Base-by-base conservation (phyloP, 2,329 filamentous ascomycete species). In the Macroventuria anomochaeta region DNA sequence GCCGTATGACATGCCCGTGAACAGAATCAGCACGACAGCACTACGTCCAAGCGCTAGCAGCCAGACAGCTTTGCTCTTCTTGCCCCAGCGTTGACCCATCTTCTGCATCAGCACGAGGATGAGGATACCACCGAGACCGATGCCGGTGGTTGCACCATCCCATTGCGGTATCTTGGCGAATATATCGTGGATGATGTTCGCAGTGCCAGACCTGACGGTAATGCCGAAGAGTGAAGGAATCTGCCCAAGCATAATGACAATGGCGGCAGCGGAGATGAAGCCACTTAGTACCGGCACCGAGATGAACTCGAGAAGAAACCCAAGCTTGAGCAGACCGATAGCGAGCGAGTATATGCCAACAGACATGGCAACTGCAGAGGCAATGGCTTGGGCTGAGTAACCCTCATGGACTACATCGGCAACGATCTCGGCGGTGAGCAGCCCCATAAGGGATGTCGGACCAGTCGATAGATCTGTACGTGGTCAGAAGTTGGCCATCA, bases 161-260 rank as follows among this genome's bases (percentile, higher is more conserved):
- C 83, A 84, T 13, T 83, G 69, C 0, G 82, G 82, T 0, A 88
- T 78, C 10, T 84, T 75, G 15, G 75, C 75, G 53, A 88, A 81
- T 28, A 87, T 77, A 61, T 85, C 81, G 51, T 82, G 82, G 40
- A 88, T 84, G 54, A 85, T 83, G 10, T 76, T 77, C 5, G 84
- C 83, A 2, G 83, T 80, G 2, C 80, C 80, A 21, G 78, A 77
- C 2, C 81, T 78, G 1, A 83, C 78, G 21, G 77, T 75, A 8
- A 75, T 78, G 8, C 85, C 85, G 2, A 88, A 80, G 0, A 88
- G 79, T 1, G 82, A 83, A 3, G 79, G 83, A 50, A 88, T 80
- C 66, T 88, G 86, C n/a, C 84, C 85, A 42, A 87, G 80, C 18
- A 84, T 81, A 64, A 88, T 88, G 25, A 84, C 85, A 40, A 88